Conservation (phyloP, 2,329 filamentous ascomycete species). For the Penicillium hesseltinei region DNA sequence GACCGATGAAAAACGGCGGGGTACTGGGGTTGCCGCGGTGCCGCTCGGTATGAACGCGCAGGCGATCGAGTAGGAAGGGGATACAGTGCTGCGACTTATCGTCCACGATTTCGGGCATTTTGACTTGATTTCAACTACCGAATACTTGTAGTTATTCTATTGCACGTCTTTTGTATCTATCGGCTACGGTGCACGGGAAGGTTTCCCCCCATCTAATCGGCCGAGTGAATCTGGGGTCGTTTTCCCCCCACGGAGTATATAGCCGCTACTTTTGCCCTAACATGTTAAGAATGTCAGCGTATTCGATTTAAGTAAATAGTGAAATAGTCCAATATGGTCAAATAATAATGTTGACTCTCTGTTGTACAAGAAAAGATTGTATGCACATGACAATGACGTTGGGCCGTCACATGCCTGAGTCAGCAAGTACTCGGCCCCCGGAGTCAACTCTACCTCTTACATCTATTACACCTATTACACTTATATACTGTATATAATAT, state of each 20-base stretch:
- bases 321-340: neutral
- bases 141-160: neutral
- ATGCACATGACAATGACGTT: constrained; percentile 24
- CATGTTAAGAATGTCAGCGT: neutral
- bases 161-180: constrained; percentile 7
- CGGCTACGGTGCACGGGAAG: constrained; percentile 15
- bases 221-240: constrained; percentile 19
- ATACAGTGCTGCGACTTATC: constrained; percentile 77
- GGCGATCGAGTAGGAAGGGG: constrained; percentile 67
- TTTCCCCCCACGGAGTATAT: constrained; percentile 13
- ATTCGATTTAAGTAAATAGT: too few species aligned
- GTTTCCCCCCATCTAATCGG: constrained; percentile 14
- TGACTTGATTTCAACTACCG: constrained; percentile 5
- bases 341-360: neutral
- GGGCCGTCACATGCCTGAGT: constrained; percentile 25
- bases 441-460: too few species aligned
- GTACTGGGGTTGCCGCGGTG: constrained; percentile 31
- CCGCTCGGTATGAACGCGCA: constrained; percentile 52
- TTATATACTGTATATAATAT: too few species aligned
- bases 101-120: constrained; percentile 61
- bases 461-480: too few species aligned
- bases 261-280: constrained; percentile 1
- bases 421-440: constrained; percentile 11
- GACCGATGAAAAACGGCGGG: constrained; percentile 76
- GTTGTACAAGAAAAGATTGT: neutral